Evolutionary conservation across 345 rosid genomes (phyloP).

Genomic region (Bruguiera gymnorhiza): DNA sequence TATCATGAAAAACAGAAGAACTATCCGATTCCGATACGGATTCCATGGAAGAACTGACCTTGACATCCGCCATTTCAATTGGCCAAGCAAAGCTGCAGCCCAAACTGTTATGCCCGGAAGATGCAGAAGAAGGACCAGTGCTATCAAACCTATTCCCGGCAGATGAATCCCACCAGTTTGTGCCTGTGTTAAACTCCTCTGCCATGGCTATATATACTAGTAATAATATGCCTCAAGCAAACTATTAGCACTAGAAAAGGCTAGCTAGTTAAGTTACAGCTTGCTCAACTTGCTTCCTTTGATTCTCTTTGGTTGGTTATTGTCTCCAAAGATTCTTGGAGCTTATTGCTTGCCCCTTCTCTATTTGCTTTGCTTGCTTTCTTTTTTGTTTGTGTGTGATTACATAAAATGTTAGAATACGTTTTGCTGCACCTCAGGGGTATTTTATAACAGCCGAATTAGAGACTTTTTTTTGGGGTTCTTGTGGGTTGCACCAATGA

Average conservation of each 20-base stretch:
- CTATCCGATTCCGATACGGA: slow-evolving; percentile 46
- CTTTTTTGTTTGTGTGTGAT: slow-evolving; percentile 6
- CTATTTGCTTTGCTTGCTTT: not conserved
- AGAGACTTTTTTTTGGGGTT: not conserved
- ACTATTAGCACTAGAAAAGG: not conserved
- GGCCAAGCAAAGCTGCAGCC: slow-evolving; percentile 55
- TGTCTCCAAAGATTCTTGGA: not conserved
- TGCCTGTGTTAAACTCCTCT: slow-evolving; percentile 49
- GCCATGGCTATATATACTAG: slow-evolving; percentile 40
- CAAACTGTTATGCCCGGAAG: slow-evolving; percentile 41
- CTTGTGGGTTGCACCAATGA: slow-evolving; percentile 1
- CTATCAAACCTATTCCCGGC: slow-evolving; percentile 43
- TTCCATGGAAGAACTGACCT: slow-evolving; percentile 60
- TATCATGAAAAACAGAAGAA: slow-evolving; percentile 51
- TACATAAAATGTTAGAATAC: slow-evolving; percentile 52
- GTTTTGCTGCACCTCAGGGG: slow-evolving; percentile 26
- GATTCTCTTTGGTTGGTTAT: not conserved
- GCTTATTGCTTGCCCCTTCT: not conserved
- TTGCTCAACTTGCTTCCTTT: too few relatives aligned
- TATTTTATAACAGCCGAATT: slow-evolving; percentile 19
- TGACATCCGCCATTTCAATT: slow-evolving; percentile 40
- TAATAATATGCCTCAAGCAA: too few relatives aligned
- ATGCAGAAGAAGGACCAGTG: slow-evolving; percentile 46
- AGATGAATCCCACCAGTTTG: slow-evolving; percentile 66
- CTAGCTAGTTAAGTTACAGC: slow-evolving; percentile 1